These are phyloP conservation scores for Tuctoria greenei DNA, from an alignment of 176 grass and related monocot species.

Conservation along the genomic window DNA sequence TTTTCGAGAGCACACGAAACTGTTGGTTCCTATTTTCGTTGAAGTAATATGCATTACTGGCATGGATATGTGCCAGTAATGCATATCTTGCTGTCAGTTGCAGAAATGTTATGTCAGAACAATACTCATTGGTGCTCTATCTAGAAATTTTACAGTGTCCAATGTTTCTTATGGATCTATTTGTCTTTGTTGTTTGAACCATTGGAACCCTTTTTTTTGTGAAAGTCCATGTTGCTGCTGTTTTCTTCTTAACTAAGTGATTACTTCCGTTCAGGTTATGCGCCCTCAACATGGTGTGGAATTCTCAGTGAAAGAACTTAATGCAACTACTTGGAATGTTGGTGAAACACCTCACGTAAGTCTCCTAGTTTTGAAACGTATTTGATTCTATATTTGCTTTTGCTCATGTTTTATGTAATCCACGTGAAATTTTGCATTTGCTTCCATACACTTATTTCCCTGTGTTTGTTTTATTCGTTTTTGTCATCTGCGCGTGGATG, in stretches of 20 bases:
- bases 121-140: background rate
- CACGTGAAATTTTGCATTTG: background rate
- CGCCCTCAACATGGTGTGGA: conserved; percentile 54
- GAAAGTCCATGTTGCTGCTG: background rate
- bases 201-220: background rate
- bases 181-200: background rate
- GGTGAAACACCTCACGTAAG: conserved; percentile 61
- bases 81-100: background rate
- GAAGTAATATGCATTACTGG: too few species aligned
- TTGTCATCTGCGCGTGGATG: background rate
- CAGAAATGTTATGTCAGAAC: background rate
- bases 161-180: background rate
- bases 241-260: background rate
- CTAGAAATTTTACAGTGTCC: background rate
- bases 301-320: conserved; percentile 57
- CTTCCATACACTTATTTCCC: conserved; percentile 2
- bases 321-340: conserved; percentile 59
- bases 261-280: conserved; percentile 40
- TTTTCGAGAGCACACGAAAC: too few species aligned
- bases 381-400: background rate
- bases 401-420: conserved; percentile 6
- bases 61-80: background rate
- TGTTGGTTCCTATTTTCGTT: too few species aligned
- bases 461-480: background rate
- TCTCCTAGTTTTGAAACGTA: background rate